Conservation (phyloP, 129 eudicot species). For the Sambucus nigra region DNA sequence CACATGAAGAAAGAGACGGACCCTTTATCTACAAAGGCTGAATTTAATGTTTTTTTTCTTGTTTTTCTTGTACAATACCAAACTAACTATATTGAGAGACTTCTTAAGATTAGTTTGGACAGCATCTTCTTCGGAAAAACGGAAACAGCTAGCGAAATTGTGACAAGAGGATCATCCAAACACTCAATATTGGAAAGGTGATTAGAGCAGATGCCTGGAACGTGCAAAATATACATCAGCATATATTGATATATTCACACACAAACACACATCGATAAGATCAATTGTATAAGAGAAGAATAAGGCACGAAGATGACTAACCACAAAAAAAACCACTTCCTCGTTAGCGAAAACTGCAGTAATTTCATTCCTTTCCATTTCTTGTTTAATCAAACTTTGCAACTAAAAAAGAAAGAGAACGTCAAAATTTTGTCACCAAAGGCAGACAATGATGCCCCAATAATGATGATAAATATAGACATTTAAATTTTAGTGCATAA, state of each 20-base stretch:
- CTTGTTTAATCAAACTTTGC: conserved; percentile 46
- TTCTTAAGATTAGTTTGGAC: too few relatives aligned
- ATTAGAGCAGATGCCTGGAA: conserved; percentile 71
- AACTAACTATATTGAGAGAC: too few relatives aligned
- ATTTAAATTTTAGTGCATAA: too few relatives aligned
- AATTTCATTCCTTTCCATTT: conserved; percentile 48
- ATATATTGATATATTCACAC: not conserved
- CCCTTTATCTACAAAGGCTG: too few relatives aligned
- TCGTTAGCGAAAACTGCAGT: conserved; percentile 55
- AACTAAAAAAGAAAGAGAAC: conserved; percentile 33
- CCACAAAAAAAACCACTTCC: conserved; percentile 82
- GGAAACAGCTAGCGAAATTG: conserved; percentile 25
- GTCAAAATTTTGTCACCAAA: not conserved
- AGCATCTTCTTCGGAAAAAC: too few relatives aligned
- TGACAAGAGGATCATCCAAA: conserved; percentile 40
- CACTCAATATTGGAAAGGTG: conserved; percentile 50
- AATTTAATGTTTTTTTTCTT: too few relatives aligned
- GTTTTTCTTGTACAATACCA: too few relatives aligned
- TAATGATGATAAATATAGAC: not conserved
- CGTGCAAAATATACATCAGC: not conserved
- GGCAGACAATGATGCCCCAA: not conserved
- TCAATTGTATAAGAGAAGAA: not conserved
- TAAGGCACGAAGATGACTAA: conserved; percentile 18
- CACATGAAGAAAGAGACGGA: too few relatives aligned
- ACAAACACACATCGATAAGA: too few relatives aligned